phyloP scores from a whole-genome alignment of 2,329 filamentous ascomycete species.

The Monilinia aucupariae region DNA sequence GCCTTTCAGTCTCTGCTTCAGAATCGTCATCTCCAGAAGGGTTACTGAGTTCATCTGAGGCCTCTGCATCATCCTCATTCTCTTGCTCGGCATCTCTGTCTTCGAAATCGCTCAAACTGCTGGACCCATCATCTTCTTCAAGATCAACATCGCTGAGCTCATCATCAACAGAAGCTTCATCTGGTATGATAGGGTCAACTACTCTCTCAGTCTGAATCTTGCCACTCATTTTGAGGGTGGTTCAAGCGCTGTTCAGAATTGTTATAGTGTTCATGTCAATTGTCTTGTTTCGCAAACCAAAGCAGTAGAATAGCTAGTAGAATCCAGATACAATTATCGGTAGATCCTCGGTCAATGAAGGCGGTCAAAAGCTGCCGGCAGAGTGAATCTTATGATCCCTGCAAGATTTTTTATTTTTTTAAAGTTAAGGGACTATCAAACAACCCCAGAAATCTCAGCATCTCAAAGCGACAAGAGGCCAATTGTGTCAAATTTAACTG shows the following conservation, averaged over 20 bases:
- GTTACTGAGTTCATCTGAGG: constrained; percentile 35
- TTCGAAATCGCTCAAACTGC: constrained; percentile 88
- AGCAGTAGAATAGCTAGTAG: background rate
- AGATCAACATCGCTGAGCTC: constrained; percentile 40
- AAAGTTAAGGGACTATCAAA: background rate
- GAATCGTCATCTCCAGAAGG: constrained; percentile 58
- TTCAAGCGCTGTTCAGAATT: background rate
- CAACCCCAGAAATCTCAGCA: background rate
- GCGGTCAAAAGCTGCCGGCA: constrained; percentile 1
- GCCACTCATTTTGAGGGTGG: constrained; percentile 31
- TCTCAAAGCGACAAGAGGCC: background rate
- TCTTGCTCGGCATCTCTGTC: constrained; percentile 63
- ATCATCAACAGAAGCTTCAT: constrained; percentile 26
- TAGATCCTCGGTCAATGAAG: background rate
- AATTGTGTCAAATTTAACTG: background rate
- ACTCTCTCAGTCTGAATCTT: constrained; percentile 28
- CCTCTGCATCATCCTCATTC: constrained; percentile 49
- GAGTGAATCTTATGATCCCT: background rate
- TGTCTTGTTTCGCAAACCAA: background rate
- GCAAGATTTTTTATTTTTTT: constrained; percentile 7
- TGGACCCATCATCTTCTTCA: constrained; percentile 67
- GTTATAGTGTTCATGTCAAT: background rate
- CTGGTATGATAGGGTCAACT: constrained; percentile 29
- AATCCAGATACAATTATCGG: background rate
- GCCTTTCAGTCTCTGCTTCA: constrained; percentile 89